A percentile compares a stretch with the other conserved stretches of the same genome.
Evolutionary conservation across 352 stramenopile genomes (phyloP).

Genomic region (Blastocystis sp.): DNA sequence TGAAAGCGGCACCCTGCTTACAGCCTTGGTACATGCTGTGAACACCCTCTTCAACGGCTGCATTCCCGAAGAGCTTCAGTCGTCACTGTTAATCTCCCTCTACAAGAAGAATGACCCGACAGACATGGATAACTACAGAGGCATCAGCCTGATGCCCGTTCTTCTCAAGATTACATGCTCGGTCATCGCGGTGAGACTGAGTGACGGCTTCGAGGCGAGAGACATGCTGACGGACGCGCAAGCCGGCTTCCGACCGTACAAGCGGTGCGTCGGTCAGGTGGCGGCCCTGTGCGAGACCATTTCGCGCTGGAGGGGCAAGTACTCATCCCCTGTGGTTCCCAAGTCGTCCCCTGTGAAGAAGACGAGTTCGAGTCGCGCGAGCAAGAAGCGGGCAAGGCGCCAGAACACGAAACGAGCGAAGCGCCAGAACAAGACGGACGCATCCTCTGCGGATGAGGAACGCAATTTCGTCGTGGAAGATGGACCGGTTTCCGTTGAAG

Average conservation of each 20-base stretch:
- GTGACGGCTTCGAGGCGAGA: background rate
- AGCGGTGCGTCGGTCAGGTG: background rate
- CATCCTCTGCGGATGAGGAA: too few species aligned
- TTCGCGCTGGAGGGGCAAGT: background rate
- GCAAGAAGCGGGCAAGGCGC: too few species aligned
- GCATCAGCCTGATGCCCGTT: background rate
- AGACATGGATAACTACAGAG: background rate
- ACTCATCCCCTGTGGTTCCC: too few species aligned
- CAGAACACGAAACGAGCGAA: too few species aligned
- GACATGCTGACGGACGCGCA: background rate
- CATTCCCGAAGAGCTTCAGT: background rate
- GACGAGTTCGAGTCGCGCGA: too few species aligned
- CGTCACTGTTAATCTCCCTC: background rate
- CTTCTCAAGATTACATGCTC: background rate
- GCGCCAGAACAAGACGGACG: too few species aligned
- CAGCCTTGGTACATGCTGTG: background rate
- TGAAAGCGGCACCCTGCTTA: background rate
- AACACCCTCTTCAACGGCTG: background rate
- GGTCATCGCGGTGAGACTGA: background rate
- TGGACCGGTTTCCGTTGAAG: too few species aligned
- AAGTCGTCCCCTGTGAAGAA: too few species aligned
- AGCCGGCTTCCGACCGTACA: background rate
- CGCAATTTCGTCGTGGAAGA: too few species aligned
- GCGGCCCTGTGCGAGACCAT: background rate
- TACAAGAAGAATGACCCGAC: background rate